phyloP scores from a whole-genome alignment of 345 rosid genomes.

The Noccaea caerulescens region DNA sequence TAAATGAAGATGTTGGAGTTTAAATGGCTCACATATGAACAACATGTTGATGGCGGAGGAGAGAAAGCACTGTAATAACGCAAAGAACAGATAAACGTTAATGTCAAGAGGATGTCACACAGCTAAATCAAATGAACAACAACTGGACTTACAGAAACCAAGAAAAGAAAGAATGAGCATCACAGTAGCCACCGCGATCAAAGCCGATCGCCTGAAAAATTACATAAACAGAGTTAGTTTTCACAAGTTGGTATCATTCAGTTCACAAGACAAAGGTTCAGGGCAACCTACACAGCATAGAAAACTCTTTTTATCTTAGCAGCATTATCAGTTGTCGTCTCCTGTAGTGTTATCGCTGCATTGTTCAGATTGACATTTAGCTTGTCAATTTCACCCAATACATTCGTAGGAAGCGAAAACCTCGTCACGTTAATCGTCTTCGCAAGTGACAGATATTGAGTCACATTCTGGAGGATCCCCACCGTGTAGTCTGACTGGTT shows the following conservation, averaged over 20 bases:
- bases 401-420: constrained; percentile 72
- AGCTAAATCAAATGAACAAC: constrained; percentile 17
- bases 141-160: constrained; percentile 78
- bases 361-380: constrained; percentile 69
- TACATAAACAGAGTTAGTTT: constrained; percentile 10
- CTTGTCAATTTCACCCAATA: constrained; percentile 74
- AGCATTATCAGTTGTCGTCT: constrained; percentile 75
- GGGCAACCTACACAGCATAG: constrained; percentile 63
- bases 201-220: constrained; percentile 70
- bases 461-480: constrained; percentile 78
- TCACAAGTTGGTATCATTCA: constrained; percentile 3
- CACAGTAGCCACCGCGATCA: constrained; percentile 79
- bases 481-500: constrained; percentile 95
- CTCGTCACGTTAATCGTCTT: constrained; percentile 84
- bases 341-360: constrained; percentile 70
- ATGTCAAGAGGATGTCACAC: constrained; percentile 32
- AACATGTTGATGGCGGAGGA: constrained; percentile 74
- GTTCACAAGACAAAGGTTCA: constrained; percentile 29
- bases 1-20: constrained; percentile 17
- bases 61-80: constrained; percentile 63
- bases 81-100: constrained; percentile 23
- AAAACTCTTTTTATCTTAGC: constrained; percentile 69
- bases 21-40: constrained; percentile 67
- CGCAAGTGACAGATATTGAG: constrained; percentile 82
- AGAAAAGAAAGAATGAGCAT: constrained; percentile 84